Evolutionary conservation across 1,139 yeast species (phyloP).

Genomic region (Nadsonia commutata): DNA sequence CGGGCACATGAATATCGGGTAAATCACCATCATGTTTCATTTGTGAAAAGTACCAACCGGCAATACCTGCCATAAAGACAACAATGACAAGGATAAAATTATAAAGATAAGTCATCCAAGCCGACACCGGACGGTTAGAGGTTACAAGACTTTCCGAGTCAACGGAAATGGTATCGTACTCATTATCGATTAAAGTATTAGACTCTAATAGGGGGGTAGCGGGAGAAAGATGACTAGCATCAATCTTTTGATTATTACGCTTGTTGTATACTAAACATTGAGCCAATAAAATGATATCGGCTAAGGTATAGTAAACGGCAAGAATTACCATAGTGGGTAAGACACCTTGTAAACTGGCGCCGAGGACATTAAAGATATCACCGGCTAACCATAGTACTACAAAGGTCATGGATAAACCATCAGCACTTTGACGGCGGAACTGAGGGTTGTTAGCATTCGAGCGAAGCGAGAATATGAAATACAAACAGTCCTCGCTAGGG

Average conservation of each 20-base stretch:
- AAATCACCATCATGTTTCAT: constrained; percentile 12
- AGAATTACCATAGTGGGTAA: constrained; percentile 84
- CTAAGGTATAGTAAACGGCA: constrained; percentile 82
- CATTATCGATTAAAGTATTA: constrained; percentile 1
- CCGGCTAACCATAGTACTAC: constrained; percentile 82
- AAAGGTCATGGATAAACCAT: constrained; percentile 71
- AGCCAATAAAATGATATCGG: constrained; percentile 67
- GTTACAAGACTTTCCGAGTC: neutral
- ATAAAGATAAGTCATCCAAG: constrained; percentile 23
- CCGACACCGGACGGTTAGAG: constrained; percentile 7
- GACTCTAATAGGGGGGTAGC: constrained; percentile 71
- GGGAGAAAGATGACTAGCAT: constrained; percentile 71
- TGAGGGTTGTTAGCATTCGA: constrained; percentile 4
- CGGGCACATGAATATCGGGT: constrained; percentile 22
- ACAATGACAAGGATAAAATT: constrained; percentile 51
- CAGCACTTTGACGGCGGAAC: constrained; percentile 68
- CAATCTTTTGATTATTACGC: constrained; percentile 40
- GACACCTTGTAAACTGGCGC: constrained; percentile 76
- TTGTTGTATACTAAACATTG: constrained; percentile 65
- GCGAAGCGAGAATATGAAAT: too few relatives aligned
- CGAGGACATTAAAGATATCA: constrained; percentile 80
- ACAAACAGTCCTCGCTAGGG: too few relatives aligned
- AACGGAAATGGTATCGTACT: neutral
- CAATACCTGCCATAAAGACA: constrained; percentile 61
- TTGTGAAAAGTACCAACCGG: constrained; percentile 68